Base-by-base conservation (phyloP, 139 green algal genomes). In the Picochlorum sp. region DNA sequence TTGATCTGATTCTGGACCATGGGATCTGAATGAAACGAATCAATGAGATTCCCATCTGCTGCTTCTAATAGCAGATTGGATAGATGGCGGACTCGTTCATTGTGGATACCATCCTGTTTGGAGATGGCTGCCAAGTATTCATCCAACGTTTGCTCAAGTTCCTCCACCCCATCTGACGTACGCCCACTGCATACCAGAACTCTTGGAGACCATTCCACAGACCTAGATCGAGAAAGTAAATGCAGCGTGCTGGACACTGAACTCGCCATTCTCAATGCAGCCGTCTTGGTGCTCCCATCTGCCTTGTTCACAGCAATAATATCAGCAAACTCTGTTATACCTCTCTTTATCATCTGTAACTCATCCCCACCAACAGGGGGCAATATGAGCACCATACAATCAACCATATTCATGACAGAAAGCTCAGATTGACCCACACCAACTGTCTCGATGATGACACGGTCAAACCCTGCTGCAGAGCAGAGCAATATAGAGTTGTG, bases 301-400 rank as follows among this genome's bases (percentile, higher is more conserved):
- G 78, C 76, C 58, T 84, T 83, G 56, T 84, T 84, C 38, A 85
- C 71, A 45, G 72, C 57, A 31, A 85, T 62, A 13, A 81, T 60
- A 52, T 85, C 78, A 23, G 76, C 77, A 16, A 84, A 23, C 57
- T 85, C 78, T 20, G 74, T 81, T 34, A 85, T 77, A 38, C 78
- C 82, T 3, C 84, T 70, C 72, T 88, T 88, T 70, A 88, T 84
- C 34, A 76, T 70, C 72, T 88, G 76, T n/a, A 85, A 57, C 41
- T 81, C 78, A 60, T 85, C 79, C 31, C 78, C 78, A 16, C 66
- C 70, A 26, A 70, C 63, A 3, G 82, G 82, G 14, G 72, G 72
- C 60, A 90, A 65, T 54, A 88, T 66, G 26, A 88, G 67, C 34
- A 89, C 10, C 67, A 90, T 65, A 21, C 59, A 60, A 57, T 88